Conservation (phyloP, 176 grass and related monocot species). For the Rhynchospora breviuscula region DNA sequence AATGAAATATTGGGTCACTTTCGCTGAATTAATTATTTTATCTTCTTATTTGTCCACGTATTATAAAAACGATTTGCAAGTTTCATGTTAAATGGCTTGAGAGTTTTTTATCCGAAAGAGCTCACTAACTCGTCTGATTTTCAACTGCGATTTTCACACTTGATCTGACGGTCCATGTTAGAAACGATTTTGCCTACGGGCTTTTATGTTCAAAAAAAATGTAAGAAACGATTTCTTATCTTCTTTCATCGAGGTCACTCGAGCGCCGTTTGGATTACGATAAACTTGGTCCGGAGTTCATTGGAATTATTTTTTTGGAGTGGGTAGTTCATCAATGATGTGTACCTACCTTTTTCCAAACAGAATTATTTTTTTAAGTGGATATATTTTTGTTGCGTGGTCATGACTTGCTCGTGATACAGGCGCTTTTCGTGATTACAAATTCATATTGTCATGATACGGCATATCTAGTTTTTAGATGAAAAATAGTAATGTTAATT, state of each 20-base stretch:
- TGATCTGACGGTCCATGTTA: neutral
- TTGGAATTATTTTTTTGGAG: too few species aligned
- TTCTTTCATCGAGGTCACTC: neutral
- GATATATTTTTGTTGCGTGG: neutral
- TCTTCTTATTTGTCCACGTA: too few species aligned
- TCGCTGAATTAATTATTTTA: too few species aligned
- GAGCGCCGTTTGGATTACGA: neutral
- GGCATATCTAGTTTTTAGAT: neutral
- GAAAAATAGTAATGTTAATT: neutral
- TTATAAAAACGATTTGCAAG: neutral
- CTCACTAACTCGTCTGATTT: too few species aligned
- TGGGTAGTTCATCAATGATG: too few species aligned
- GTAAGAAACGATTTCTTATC: neutral
- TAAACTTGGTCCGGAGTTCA: neutral
- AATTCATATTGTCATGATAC: neutral
- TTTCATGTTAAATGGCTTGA: neutral
- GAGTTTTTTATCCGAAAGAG: too few species aligned
- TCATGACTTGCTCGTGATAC: neutral
- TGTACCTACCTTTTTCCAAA: neutral
- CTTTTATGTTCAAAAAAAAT: too few species aligned
- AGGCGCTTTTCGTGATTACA: neutral
- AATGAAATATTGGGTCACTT: too few species aligned
- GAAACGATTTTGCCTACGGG: neutral
- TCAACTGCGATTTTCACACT: too few species aligned
- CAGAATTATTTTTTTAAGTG: neutral